Evolutionary conservation across 2,329 filamentous ascomycete species (phyloP).

Genomic region (Aureobasidium subglaciale): DNA sequence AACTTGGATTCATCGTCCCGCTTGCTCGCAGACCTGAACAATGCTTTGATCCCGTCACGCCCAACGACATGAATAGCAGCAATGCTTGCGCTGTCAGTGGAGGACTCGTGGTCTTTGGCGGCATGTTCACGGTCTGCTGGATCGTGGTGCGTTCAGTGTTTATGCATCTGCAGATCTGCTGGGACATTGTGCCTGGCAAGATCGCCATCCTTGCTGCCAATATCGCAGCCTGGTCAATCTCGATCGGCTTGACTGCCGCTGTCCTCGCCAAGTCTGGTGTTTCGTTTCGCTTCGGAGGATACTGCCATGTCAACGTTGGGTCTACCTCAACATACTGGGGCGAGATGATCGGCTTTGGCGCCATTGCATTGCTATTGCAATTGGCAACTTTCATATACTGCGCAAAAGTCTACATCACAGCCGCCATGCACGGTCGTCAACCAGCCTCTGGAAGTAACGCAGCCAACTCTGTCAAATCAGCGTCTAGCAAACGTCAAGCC

Average conservation of each 20-base stretch:
- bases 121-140: conserved; percentile 75
- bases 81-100: conserved; percentile 74
- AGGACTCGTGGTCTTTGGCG: conserved; percentile 68
- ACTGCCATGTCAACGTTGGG: conserved; percentile 75
- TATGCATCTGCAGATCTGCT: conserved; percentile 34
- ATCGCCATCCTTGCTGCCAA: conserved; percentile 28
- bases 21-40: conserved; percentile 64
- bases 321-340: conserved; percentile 32
- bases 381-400: conserved; percentile 30
- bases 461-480: conserved; percentile 18
- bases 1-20: conserved; percentile 80
- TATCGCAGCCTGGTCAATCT: conserved; percentile 25
- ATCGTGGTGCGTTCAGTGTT: conserved; percentile 49
- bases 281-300: conserved; percentile 62
- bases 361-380: conserved; percentile 29
- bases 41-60: conserved; percentile 79
- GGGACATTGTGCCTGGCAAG: conserved; percentile 28
- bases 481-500: conserved; percentile 19
- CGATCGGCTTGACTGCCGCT: conserved; percentile 27
- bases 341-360: conserved; percentile 31
- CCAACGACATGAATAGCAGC: conserved; percentile 70
- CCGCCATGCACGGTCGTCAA: conserved; percentile 17
- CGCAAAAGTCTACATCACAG: conserved; percentile 28
- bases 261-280: conserved; percentile 40
- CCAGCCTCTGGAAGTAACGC: conserved; percentile 13